Percentiles rank a stretch among this genome's conserved stretches.
phyloP scores from a whole-genome alignment of 352 stramenopile genomes.

The Pythium chondricola region DNA sequence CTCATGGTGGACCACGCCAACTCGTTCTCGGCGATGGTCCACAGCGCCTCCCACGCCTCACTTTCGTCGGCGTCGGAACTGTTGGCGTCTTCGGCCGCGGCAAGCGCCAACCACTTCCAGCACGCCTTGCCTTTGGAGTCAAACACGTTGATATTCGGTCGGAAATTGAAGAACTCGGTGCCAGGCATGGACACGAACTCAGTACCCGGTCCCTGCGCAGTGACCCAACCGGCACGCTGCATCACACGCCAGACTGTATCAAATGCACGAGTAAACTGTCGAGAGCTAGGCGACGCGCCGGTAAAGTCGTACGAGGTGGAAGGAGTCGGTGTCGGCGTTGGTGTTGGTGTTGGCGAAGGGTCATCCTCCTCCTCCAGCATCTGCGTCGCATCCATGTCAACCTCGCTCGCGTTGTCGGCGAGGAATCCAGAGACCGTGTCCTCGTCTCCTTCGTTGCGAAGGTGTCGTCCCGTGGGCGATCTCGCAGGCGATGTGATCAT shows the following conservation, averaged over 20 bases:
- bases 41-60: conserved; percentile 58
- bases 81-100: conserved; percentile 20
- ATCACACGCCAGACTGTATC: conserved; percentile 38
- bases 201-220: conserved; percentile 47
- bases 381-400: conserved; percentile 35
- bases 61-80: conserved; percentile 15
- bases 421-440: background rate
- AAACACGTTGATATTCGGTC: conserved; percentile 79
- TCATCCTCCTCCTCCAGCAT: conserved; percentile 26
- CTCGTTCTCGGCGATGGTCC: conserved; percentile 47
- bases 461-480: background rate
- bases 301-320: conserved; percentile 2
- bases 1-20: conserved; percentile 74
- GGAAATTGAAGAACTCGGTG: conserved; percentile 79
- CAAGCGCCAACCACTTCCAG: conserved; percentile 65
- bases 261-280: conserved; percentile 44
- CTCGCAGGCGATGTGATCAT: background rate
- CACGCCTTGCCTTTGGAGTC: conserved; percentile 71
- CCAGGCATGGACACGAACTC: conserved; percentile 71
- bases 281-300: conserved; percentile 20
- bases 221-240: conserved; percentile 49
- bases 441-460: background rate
- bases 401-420: conserved; percentile 3
- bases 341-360: background rate
- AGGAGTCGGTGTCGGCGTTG: background rate